Base-by-base conservation (phyloP, 1,139 yeast genomes). In the Hanseniaspora sp. region DNA sequence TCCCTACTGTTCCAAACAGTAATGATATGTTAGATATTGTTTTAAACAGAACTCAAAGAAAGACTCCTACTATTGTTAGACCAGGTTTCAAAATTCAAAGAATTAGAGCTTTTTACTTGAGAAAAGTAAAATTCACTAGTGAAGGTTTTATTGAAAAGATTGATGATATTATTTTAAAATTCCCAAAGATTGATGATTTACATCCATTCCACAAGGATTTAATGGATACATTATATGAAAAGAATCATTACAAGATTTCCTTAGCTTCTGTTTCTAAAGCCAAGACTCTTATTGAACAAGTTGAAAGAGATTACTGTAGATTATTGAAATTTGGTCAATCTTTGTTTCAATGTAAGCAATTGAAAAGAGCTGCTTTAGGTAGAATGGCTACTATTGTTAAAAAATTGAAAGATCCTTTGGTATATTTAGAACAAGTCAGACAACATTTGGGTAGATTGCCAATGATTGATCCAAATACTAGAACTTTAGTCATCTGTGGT, bases 391-490 rank as follows among this genome's bases (percentile, higher is more conserved):
- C 99, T 52, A 87, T 92, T 65, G 81, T 83, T 64, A 92, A 92
- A 76, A 87, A 94, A 64, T 79, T 92, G 67, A 94, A 90, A 73
- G 98, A 92, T 69, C 94, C 98, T 41, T 76, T 92, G 59, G 77
- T 80, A 51, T 92, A 94, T 73, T 77, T 92, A 68, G 99, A 92
- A 73, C 97, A 92, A 74, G 99, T 92, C 58, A 85, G 99, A 74
- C 99, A 92, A 74, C 99, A 92, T 74, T 79, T 92, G 74, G 96
- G 97, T 62, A 90, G 99, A 79, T 76, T 92, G 63, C 99, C 99
- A 58, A 81, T 94, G 63, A 94, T 92, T 69, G 98, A 92, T 70
- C 98, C 99, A 66, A 92, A 92, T 71, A 94, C 99, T 56, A 84
- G 99, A 75, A 94, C 99, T 39, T 75, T 92, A 64, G 78, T 92